phyloP scores from a whole-genome alignment of 2,329 filamentous ascomycete species.

The Bisporella sp. region DNA sequence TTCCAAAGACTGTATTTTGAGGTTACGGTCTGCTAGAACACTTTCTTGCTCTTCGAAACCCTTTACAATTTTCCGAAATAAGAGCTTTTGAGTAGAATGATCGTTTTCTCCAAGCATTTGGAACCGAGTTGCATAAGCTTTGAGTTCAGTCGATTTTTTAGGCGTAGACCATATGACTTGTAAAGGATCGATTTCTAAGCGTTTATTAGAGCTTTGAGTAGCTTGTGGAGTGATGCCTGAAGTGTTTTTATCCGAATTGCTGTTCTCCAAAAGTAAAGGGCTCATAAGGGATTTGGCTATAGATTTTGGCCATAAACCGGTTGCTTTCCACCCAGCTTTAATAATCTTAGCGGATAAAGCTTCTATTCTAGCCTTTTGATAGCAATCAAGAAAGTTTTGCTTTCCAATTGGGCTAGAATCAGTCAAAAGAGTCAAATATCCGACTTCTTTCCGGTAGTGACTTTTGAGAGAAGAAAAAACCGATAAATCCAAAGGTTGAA shows the following conservation, averaged over 20 bases:
- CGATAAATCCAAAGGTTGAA: no score
- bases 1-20: neutral
- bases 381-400: no score
- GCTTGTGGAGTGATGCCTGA: no score
- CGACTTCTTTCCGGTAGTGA: no score
- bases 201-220: neutral
- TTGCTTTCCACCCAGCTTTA: no score
- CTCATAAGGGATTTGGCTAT: neutral
- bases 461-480: no score
- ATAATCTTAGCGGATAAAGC: no score
- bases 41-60: neutral
- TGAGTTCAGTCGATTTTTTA: neutral
- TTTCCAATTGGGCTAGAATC: no score
- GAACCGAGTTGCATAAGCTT: neutral
- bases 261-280: neutral
- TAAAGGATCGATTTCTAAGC: neutral
- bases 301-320: no score
- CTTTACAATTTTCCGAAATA: slow-evolving; percentile 4
- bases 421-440: no score
- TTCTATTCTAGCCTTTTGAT: no score
- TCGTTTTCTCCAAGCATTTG: neutral
- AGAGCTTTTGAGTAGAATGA: neutral
- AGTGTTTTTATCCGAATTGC: neutral
- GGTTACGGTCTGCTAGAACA: neutral
- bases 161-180: neutral